A percentile compares a stretch with the other conserved stretches of the same genome.
Evolutionary conservation across 352 stramenopile species (phyloP).

Genomic region (Pythium apleroticum): DNA sequence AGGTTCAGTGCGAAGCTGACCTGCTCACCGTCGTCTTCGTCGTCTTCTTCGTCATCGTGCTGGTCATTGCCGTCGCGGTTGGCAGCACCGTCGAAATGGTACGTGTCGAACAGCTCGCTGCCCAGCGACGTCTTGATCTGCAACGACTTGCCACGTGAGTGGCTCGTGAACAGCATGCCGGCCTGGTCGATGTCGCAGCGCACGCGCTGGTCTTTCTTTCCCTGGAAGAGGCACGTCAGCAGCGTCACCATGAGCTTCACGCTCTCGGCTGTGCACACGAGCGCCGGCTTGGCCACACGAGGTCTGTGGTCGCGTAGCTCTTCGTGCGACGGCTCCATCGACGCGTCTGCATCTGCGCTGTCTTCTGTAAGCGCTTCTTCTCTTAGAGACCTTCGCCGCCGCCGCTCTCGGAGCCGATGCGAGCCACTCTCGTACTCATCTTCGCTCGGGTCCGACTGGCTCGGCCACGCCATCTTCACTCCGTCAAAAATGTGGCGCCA

Average conservation of each 20-base stretch:
- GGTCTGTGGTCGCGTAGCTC: neutral
- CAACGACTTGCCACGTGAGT: slow-evolving; percentile 85
- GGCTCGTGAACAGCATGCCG: slow-evolving; percentile 70
- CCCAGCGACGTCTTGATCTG: slow-evolving; percentile 85
- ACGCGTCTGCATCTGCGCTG: neutral
- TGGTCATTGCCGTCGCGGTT: slow-evolving; percentile 11
- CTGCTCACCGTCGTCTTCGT: slow-evolving; percentile 31
- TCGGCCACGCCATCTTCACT: slow-evolving; percentile 15
- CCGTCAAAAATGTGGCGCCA: neutral
- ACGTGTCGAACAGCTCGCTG: slow-evolving; percentile 76
- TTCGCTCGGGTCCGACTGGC: slow-evolving; percentile 11
- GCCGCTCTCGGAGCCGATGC: slow-evolving; percentile 3
- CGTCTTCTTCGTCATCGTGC: slow-evolving; percentile 11
- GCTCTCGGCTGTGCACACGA: slow-evolving; percentile 63
- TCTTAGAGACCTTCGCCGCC: slow-evolving; percentile 1
- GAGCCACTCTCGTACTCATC: slow-evolving; percentile 7
- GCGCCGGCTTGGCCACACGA: slow-evolving; percentile 30
- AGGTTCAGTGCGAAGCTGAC: slow-evolving; percentile 77
- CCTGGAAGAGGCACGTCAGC: slow-evolving; percentile 56
- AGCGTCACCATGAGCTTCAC: slow-evolving; percentile 78
- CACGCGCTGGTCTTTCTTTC: slow-evolving; percentile 79
- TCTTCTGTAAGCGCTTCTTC: neutral
- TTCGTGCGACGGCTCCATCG: slow-evolving; percentile 9
- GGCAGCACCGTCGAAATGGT: slow-evolving; percentile 33
- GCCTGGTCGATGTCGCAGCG: slow-evolving; percentile 67